Percentiles rank a stretch among this genome's conserved stretches.
Evolutionary conservation across 1,284 basidiomycete species (phyloP).

Genomic region (Cystobasidium sp.): DNA sequence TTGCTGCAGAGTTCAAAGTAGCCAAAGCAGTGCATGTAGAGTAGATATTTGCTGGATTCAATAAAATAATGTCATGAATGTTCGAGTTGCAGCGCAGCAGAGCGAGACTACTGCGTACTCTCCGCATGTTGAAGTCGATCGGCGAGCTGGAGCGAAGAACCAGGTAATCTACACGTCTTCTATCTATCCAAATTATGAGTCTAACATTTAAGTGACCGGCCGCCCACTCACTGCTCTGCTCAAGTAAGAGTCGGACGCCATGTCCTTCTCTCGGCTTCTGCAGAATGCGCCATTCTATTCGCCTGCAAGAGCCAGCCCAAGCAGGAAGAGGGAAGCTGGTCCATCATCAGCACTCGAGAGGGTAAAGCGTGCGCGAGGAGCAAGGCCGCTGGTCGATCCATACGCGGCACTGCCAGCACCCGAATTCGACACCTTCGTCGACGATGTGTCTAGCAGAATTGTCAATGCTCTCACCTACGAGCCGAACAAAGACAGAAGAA

Average conservation of each 20-base stretch:
- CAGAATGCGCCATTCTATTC: conserved; percentile 36
- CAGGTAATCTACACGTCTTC: background rate
- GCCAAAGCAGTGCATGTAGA: no score
- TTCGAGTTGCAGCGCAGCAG: background rate
- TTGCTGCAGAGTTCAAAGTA: no score
- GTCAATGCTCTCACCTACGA: conserved; percentile 33
- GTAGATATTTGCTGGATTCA: no score
- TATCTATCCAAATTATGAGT: background rate
- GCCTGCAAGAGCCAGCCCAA: conserved; percentile 17
- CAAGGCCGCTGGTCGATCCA: conserved; percentile 36
- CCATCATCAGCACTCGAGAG: conserved; percentile 10
- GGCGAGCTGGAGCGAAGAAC: no score
- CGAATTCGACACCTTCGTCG: conserved; percentile 40
- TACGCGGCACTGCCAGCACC: conserved; percentile 16
- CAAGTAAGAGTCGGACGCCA: background rate
- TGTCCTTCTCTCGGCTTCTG: conserved; percentile 35
- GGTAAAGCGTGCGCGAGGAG: conserved; percentile 10
- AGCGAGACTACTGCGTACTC: background rate
- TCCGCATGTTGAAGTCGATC: background rate
- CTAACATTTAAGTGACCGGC: no score
- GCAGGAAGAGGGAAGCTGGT: conserved; percentile 6
- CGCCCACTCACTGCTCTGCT: no score
- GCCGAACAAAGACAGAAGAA: conserved; percentile 26
- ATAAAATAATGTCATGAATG: no score
- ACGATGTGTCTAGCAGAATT: conserved; percentile 29